Base-by-base conservation (phyloP, 306 rosid species). In the Senna siamea region DNA sequence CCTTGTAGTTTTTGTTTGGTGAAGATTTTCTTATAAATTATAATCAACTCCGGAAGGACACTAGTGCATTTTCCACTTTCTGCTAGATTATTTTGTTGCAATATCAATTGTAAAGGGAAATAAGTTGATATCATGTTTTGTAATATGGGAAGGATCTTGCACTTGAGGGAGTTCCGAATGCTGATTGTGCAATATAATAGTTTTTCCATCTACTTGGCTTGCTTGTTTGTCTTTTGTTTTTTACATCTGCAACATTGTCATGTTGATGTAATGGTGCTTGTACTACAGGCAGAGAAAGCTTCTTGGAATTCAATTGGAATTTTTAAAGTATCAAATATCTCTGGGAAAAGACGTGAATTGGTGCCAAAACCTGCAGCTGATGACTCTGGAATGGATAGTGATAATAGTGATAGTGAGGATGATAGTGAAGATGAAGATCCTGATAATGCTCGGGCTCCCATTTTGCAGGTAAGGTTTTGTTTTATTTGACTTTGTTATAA, bases 261-360 rank as follows among this genome's bases (percentile, higher is more conserved):
- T 74, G 17, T 80, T 75, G 57, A 69, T 66, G 59, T 50, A 14
- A 5, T 72, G 47, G 30, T 69, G 79, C 70, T 30, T 77, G 52
- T 34, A 73, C 65, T 78, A 73, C 87, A 91, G 98, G 97, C 98
- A 15, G 95, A 89, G 78, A 84, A 89, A 77, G 68, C 95, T 75
- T 79, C 91, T 14, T 84, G 85, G 89, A 94, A 94, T 73, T 91
- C 90, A 54, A 80, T 94, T 79, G 96, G 96, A 51, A 87, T 94
- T 78, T 94, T 88, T 80, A 91, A 88, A 76, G 82, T 91, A 69
- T 82, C 97, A 10, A 88, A 89, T 68, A 85, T 94, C 76, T 60
- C 97, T 78, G 98, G 98, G 34, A 91, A 89, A 86, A 87, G 93
- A 76, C 96, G 87, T 28, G 95, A 87, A 28, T 80, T 63, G 10